Percentiles rank a stretch among this genome's conserved stretches.
Conservation (phyloP, 306 rosid species). For the Prunus kanzakura region DNA sequence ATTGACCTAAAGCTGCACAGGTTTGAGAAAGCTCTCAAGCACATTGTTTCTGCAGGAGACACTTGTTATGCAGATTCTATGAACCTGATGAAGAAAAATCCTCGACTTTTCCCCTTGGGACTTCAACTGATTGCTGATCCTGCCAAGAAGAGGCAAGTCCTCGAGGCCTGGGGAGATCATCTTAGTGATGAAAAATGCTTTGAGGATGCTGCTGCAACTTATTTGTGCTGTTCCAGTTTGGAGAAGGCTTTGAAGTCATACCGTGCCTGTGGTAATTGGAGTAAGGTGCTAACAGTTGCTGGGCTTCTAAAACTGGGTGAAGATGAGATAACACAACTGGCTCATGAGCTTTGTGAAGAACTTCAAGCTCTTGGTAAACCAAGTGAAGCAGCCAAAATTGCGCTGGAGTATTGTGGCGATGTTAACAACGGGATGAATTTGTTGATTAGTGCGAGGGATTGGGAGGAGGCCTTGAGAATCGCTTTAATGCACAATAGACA, state of each 20-base stretch:
- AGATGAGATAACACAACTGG: conserved; percentile 60
- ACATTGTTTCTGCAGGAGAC: conserved; percentile 89
- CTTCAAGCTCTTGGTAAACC: conserved; percentile 97
- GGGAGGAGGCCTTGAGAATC: conserved; percentile 91
- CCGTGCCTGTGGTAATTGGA: conserved; percentile 78
- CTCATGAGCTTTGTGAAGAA: conserved; percentile 91
- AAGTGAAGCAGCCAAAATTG: conserved; percentile 89
- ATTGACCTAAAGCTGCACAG: conserved; percentile 84
- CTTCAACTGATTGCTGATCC: conserved; percentile 75
- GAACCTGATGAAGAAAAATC: conserved; percentile 72
- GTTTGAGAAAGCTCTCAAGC: conserved; percentile 85
- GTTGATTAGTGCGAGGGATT: conserved; percentile 64
- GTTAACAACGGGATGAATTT: conserved; percentile 48
- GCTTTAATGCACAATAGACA: conserved; percentile 66
- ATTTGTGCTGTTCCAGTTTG: conserved; percentile 70
- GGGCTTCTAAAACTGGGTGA: conserved; percentile 73
- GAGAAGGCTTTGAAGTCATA: conserved; percentile 87
- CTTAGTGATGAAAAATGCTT: conserved; percentile 64
- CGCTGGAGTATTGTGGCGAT: conserved; percentile 82
- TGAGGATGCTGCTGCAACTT: conserved; percentile 83
- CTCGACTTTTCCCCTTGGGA: conserved; percentile 82
- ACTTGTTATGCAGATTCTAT: conserved; percentile 68
- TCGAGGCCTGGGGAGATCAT: conserved; percentile 96
- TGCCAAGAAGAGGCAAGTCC: conserved; percentile 60
- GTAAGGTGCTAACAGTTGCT: conserved; percentile 79